These are phyloP conservation scores for Chenopodium berlandieri DNA, from an alignment of 148 eudicot genomes.

Conservation along the genomic window DNA sequence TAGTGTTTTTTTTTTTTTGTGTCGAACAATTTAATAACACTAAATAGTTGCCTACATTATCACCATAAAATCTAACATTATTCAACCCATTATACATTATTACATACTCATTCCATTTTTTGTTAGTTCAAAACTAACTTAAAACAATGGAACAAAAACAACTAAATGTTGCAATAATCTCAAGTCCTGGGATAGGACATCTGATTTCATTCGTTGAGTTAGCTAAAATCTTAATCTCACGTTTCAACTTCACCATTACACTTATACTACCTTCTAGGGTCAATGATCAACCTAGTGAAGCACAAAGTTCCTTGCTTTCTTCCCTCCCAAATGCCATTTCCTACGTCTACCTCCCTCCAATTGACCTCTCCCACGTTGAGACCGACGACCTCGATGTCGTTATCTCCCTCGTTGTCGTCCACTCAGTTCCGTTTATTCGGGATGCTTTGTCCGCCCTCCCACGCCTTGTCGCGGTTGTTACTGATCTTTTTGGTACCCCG, in stretches of 20 bases:
- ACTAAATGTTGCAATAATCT: constrained; percentile 33
- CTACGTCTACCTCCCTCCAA: too few relatives aligned
- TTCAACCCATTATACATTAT: too few relatives aligned
- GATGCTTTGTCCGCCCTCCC: neutral
- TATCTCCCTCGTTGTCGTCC: constrained; percentile 7
- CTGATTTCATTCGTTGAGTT: constrained; percentile 51
- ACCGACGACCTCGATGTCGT: constrained; percentile 16
- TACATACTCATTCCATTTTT: too few relatives aligned
- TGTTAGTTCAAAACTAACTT: too few relatives aligned
- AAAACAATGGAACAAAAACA: too few relatives aligned
- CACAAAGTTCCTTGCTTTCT: constrained; percentile 31
- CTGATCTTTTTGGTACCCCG: constrained; percentile 42
- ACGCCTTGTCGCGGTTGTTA: constrained; percentile 26
- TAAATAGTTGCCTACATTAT: too few relatives aligned
- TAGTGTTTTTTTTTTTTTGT: too few relatives aligned
- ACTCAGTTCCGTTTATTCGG: neutral
- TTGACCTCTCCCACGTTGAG: too few relatives aligned
- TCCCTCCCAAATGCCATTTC: too few relatives aligned
- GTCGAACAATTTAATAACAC: too few relatives aligned
- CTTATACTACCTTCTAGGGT: constrained; percentile 11
- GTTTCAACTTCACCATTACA: constrained; percentile 25
- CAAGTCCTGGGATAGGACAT: constrained; percentile 68
- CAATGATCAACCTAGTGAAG: neutral
- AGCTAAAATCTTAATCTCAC: constrained; percentile 27
- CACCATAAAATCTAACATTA: too few relatives aligned